Evolutionary conservation across 2,329 filamentous ascomycete species (phyloP), one percentile per base, ranked within the genome.

Genomic region (Scedosporium boydii): DNA sequence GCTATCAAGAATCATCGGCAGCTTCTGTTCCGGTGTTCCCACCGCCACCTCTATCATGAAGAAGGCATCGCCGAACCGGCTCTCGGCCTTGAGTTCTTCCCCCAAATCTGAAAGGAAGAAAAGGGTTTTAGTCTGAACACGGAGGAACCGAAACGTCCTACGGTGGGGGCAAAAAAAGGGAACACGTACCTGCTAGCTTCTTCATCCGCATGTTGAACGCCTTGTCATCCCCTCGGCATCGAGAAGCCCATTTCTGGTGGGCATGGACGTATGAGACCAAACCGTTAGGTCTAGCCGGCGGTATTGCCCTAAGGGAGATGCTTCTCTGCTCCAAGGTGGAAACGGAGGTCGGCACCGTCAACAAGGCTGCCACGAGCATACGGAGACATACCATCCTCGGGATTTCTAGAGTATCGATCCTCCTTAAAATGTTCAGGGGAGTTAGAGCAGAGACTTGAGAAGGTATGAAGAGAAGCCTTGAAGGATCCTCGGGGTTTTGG

Each of bases 1-100:
- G 2, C 80, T 83, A 66, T 83, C 81, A 26, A 83, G 66, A n/a
- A 80, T 76, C 51, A 83, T 68, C 57, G 76, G 77, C 51, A 82
- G 62, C 5, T 69, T 71, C 64, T 83, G 80, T 1, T 78, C 74
- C 0, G 81, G 81, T 14, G 72, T 78, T 9, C 81, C 81, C 57
- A 83, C 68, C 58, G 75, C 69, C 27, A 80, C 67, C 29, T 80
- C 74, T 34, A 76, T 73, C 27, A 79, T 69, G 70, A 75, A 81
- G 61, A 77, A 71, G 61, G 77, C 69, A 65, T 81, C 78, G 21
- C 67, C 65, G 63, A 68, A 64, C 58, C 67, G 64, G 16, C 66
- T 65, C 63, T 67, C 64, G 57, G 58, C 62, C 64, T 67, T 66
- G 62, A 68, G 64, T 51, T 70, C 64, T 18, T 68, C 66, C 16